Evolutionary conservation across 2,329 filamentous ascomycete genomes (phyloP).

Genomic region (Exophiala alcalophila): DNA sequence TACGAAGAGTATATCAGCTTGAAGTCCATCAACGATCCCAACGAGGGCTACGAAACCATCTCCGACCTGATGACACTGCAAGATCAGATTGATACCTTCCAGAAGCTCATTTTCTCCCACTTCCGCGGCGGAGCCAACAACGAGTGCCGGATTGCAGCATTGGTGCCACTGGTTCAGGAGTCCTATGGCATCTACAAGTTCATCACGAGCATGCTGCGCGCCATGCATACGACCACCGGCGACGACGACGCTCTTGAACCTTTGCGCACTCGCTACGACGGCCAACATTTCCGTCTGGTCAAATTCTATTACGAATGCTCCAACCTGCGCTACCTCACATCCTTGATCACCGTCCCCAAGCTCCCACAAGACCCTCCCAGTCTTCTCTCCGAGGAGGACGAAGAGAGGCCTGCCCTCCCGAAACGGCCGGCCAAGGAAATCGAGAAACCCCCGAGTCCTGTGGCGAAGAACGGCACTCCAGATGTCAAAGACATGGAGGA

Average conservation of each 20-base stretch:
- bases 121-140: slow-evolving; percentile 91
- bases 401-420: slow-evolving; percentile 77
- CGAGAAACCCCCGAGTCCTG: slow-evolving; percentile 67
- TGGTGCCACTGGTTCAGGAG: slow-evolving; percentile 92
- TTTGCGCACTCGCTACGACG: slow-evolving; percentile 82
- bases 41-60: slow-evolving; percentile 95
- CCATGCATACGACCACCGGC: slow-evolving; percentile 94
- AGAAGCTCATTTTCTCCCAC: slow-evolving; percentile 97
- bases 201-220: slow-evolving; percentile 96
- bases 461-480: slow-evolving; percentile 60
- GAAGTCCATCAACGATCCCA: slow-evolving; percentile 97
- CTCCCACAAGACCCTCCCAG: slow-evolving; percentile 92
- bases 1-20: slow-evolving; percentile 98
- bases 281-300: slow-evolving; percentile 92
- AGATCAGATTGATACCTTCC: slow-evolving; percentile 97
- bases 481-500: slow-evolving; percentile 95
- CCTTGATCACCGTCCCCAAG: slow-evolving; percentile 92
- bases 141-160: slow-evolving; percentile 89
- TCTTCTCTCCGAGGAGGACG: slow-evolving; percentile 78
- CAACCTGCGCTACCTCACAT: slow-evolving; percentile 93
- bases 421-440: slow-evolving; percentile 68
- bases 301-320: slow-evolving; percentile 99
- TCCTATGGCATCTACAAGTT: slow-evolving; percentile 99
- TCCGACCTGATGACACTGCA: slow-evolving; percentile 94
- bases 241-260: slow-evolving; percentile 91